These are phyloP conservation scores for Fusarium sp. DNA, from an alignment of 2,329 filamentous ascomycete species.

Conservation along the genomic window DNA sequence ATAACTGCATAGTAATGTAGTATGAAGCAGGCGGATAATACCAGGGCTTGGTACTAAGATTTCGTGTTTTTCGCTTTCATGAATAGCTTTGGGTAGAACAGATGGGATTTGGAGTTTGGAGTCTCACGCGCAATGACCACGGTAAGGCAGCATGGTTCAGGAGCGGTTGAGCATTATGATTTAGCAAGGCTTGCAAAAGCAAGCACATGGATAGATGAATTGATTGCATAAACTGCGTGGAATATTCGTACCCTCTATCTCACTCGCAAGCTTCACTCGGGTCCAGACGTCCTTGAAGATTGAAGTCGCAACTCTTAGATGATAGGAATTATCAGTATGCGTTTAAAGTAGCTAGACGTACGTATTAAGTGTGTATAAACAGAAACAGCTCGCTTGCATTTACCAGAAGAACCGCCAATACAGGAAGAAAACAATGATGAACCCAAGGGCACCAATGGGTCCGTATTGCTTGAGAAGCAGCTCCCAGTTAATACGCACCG, in stretches of 20 bases:
- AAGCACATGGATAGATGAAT: conserved; percentile 27
- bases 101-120: conserved; percentile 45
- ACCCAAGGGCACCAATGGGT: conserved; percentile 83
- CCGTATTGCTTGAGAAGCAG: conserved; percentile 96
- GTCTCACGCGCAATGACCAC: conserved; percentile 21
- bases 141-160: conserved; percentile 21
- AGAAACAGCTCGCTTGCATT: conserved; percentile 27
- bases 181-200: conserved; percentile 36
- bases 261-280: background rate
- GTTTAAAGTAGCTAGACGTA: conserved; percentile 13
- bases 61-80: conserved; percentile 16
- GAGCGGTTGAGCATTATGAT: conserved; percentile 30
- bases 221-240: conserved; percentile 33
- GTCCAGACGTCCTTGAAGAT: background rate
- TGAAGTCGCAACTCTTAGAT: background rate
- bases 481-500: conserved; percentile 98
- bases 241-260: background rate
- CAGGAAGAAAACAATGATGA: conserved; percentile 88
- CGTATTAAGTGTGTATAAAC: conserved; percentile 32
- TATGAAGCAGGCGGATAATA: conserved; percentile 13
- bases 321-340: background rate
- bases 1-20: conserved; percentile 64
- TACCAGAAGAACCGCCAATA: conserved; percentile 92
- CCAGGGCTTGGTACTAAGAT: conserved; percentile 1
- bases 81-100: conserved; percentile 33